These are phyloP conservation scores for Lentinus tigrinus DNA, from an alignment of 768 basidiomycete species.

Conservation along the genomic window DNA sequence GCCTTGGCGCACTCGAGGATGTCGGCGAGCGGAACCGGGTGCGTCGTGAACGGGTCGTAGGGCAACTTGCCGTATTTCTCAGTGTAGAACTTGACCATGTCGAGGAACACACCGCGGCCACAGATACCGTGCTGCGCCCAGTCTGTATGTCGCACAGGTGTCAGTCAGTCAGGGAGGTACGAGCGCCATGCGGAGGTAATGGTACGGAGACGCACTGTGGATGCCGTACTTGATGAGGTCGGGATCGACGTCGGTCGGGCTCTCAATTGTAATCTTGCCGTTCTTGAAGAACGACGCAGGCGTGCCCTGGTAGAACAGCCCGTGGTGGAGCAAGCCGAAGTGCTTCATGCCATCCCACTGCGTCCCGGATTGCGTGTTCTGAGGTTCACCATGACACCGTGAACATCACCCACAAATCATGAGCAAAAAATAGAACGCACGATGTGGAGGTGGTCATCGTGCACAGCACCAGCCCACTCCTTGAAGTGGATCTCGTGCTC, in stretches of 20 bases:
- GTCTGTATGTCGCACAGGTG: slow-evolving; percentile 35
- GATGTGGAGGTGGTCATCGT: slow-evolving; percentile 26
- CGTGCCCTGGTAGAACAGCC: slow-evolving; percentile 61
- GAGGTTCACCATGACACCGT: no score
- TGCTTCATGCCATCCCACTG: slow-evolving; percentile 72
- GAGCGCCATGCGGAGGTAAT: no score
- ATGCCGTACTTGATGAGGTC: slow-evolving; percentile 54
- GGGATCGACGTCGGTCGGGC: slow-evolving; percentile 49
- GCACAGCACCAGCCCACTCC: slow-evolving; percentile 20
- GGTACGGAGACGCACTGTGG: slow-evolving; percentile 53
- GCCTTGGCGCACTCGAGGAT: slow-evolving; percentile 57
- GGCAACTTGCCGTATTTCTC: slow-evolving; percentile 41
- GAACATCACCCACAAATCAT: no score
- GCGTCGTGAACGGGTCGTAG: slow-evolving; percentile 63
- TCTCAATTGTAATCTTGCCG: slow-evolving; percentile 45
- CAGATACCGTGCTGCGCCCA: slow-evolving; percentile 73
- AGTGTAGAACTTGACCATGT: slow-evolving; percentile 56
- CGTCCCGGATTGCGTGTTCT: slow-evolving; percentile 72
- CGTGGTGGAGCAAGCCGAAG: slow-evolving; percentile 50
- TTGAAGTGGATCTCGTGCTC: slow-evolving; percentile 44
- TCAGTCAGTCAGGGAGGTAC: not conserved
- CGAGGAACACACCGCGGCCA: slow-evolving; percentile 66
- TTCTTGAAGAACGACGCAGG: slow-evolving; percentile 40
- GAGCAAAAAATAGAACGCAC: slow-evolving; percentile 8
- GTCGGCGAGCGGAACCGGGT: slow-evolving; percentile 51